Conservation (phyloP, 2,329 filamentous ascomycete genomes). For the Mollisia scopiformis region DNA sequence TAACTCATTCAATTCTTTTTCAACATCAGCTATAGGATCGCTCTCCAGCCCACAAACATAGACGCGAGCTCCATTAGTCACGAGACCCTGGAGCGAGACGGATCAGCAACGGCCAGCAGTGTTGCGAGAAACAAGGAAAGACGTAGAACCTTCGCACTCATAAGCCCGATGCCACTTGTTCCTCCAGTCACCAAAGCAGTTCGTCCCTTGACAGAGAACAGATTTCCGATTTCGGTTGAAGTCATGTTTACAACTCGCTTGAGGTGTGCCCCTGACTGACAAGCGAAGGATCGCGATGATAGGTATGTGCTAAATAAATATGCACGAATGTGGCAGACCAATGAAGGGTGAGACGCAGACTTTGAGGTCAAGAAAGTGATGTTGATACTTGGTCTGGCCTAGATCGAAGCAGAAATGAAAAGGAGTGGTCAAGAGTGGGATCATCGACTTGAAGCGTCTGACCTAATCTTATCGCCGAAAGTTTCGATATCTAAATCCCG, state of each 20-base stretch:
- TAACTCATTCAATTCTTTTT: constrained; percentile 43
- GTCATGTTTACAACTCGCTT: constrained; percentile 41
- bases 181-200: constrained; percentile 49
- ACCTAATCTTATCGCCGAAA: neutral
- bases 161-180: constrained; percentile 48
- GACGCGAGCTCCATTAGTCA: constrained; percentile 49
- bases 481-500: neutral
- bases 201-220: constrained; percentile 50
- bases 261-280: neutral
- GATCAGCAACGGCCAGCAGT: neutral
- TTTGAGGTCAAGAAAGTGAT: neutral
- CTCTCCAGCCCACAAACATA: constrained; percentile 46
- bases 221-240: constrained; percentile 41
- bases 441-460: neutral
- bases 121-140: neutral
- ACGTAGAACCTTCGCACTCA: constrained; percentile 47
- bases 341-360: neutral
- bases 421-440: neutral
- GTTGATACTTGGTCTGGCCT: neutral
- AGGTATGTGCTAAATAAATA: neutral
- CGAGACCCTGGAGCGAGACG: constrained; percentile 41
- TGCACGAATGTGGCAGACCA: neutral
- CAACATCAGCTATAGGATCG: constrained; percentile 44
- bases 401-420: neutral
- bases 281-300: neutral